Percentiles rank a stretch among this genome's conserved stretches.
These are phyloP conservation scores for Astrocystis sublimbata DNA, from an alignment of 495 filamentous ascomycete genomes.

Conservation along the genomic window DNA sequence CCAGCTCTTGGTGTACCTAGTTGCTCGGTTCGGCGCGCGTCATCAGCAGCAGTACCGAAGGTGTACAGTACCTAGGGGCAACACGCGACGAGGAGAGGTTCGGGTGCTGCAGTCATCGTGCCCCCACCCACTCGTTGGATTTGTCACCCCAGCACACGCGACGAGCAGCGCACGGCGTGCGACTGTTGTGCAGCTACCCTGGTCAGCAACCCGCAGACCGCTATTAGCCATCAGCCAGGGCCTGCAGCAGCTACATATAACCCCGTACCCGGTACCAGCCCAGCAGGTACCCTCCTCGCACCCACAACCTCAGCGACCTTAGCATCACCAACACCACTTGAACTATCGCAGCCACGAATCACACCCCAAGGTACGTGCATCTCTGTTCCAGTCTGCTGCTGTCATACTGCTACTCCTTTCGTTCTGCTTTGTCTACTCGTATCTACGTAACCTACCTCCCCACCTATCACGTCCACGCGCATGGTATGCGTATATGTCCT, in stretches of 20 bases:
- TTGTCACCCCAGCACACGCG: slow-evolving; percentile 21
- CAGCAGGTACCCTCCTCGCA: no score
- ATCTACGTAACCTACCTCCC: no score
- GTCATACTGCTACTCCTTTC: no score
- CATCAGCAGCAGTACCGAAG: neutral
- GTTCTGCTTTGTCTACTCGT: no score
- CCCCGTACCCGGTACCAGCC: no score
- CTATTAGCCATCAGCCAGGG: slow-evolving; percentile 11
- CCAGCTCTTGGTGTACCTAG: no score
- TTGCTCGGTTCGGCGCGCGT: neutral
- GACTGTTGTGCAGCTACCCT: slow-evolving; percentile 11
- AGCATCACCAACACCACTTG: no score
- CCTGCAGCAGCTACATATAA: no score
- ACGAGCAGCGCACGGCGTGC: slow-evolving; percentile 17
- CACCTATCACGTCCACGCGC: no score
- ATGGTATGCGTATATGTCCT: slow-evolving; percentile 1
- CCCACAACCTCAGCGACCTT: neutral
- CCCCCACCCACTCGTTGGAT: slow-evolving; percentile 16
- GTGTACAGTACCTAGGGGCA: neutral
- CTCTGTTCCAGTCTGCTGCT: no score
- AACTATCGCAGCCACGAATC: no score
- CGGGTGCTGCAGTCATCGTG: slow-evolving; percentile 10
- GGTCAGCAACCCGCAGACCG: slow-evolving; percentile 15
- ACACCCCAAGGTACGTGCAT: no score
- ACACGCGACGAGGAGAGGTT: slow-evolving; percentile 11